These are phyloP conservation scores for Ceratocystis harringtonii DNA, from an alignment of 2,329 filamentous ascomycete genomes.

Conservation along the genomic window DNA sequence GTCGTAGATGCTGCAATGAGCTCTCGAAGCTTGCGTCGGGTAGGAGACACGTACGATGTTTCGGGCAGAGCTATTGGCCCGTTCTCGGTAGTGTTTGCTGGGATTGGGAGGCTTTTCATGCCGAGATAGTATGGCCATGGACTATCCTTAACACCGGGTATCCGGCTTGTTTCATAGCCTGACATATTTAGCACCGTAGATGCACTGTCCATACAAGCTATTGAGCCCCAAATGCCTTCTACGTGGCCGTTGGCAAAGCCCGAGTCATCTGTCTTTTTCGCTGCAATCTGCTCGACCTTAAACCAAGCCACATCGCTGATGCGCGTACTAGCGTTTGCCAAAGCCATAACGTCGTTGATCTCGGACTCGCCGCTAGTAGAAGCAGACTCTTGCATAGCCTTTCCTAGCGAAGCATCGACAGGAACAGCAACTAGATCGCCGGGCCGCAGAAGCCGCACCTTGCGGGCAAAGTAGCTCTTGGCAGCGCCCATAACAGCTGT, in stretches of 20 bases:
- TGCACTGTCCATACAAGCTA: constrained; percentile 71
- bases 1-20: constrained; percentile 81
- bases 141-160: constrained; percentile 61
- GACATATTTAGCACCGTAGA: constrained; percentile 84
- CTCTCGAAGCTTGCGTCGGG: constrained; percentile 62
- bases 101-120: constrained; percentile 48
- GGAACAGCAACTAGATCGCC: constrained; percentile 82
- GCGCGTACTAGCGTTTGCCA: constrained; percentile 25
- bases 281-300: constrained; percentile 61
- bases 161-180: constrained; percentile 66
- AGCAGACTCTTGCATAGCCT: constrained; percentile 61
- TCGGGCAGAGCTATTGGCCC: constrained; percentile 30
- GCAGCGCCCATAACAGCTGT: constrained; percentile 73
- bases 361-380: constrained; percentile 38
- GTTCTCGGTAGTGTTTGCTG: constrained; percentile 20
- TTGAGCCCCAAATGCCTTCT: constrained; percentile 67
- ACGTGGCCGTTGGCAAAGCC: constrained; percentile 38
- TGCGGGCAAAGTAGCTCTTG: constrained; percentile 76
- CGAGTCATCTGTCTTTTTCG: constrained; percentile 34
- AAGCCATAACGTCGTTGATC: constrained; percentile 54
- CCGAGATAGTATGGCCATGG: constrained; percentile 87
- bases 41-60: constrained; percentile 39
- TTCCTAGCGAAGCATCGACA: constrained; percentile 72
- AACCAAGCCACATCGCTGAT: constrained; percentile 72
- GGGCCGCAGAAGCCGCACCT: constrained; percentile 64